Evolutionary conservation across 2,329 filamentous ascomycete species (phyloP), one percentile per base, ranked within the genome.

Genomic region (Penicillium sp.): DNA sequence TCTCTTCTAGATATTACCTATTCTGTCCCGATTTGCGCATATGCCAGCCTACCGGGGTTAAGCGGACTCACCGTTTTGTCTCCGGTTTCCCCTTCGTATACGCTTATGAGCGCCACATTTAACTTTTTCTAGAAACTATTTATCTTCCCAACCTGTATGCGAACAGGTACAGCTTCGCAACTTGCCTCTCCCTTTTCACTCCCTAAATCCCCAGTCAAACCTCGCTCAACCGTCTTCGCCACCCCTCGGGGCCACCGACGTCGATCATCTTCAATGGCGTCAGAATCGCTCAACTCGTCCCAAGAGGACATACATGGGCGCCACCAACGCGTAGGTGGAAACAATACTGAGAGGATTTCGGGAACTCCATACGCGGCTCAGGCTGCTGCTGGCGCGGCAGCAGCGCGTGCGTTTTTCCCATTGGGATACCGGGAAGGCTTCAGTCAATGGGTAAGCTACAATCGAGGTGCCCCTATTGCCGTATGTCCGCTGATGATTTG

Each of bases 351-450:
- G 57, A 66, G 30, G 9, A 30, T 33, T 2, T 10, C 19, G 10
- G 57, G 57, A 11, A 64, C 61, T 19, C 69, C 72, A n/a, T 65
- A 73, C 60, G 67, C 71, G n/a, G 63, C 64, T 30, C 64, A 70
- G 51, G 70, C 66, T 51, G 68, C 61, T 47, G 59, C 64, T 43
- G 63, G 62, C 37, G 70, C 60, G 22, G 66, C 67, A 16, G 67
- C 66, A 1, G 65, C 74, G 12, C 66, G 67, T 48, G 65, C 69
- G 28, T 66, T 75, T 73, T 97, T 99, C 63, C 92, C 94, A 2
- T 77, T 97, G 22, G 88, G 91, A 47, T 96, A 96, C 77, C 94
- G 92, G 68, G 91, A 96, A 56, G 93, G 90, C 16, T 90, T 91
- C 60, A 88, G 84, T 64, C 93, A 97, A 81, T 97, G 94, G 91